Conservation (phyloP, 106 monocot species). For the Hemerocallis citrina region DNA sequence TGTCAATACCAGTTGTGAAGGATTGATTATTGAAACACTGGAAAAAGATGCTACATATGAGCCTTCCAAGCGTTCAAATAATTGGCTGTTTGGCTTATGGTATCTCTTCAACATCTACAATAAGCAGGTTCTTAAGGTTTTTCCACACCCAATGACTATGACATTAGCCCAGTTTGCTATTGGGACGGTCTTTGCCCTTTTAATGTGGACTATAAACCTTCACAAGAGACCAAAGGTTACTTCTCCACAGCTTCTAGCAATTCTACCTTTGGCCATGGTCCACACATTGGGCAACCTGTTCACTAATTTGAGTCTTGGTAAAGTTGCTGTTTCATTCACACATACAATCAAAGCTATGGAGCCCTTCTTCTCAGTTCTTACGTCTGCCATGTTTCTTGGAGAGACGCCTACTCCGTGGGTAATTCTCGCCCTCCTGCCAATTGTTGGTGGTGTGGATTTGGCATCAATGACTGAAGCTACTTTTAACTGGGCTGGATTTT, state of each 20-base stretch:
- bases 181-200: conserved; percentile 40
- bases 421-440: conserved; percentile 52
- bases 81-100: conserved; percentile 76
- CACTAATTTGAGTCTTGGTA: conserved; percentile 79
- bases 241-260: conserved; percentile 50
- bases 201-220: conserved; percentile 65
- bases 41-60: conserved; percentile 96
- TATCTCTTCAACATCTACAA: conserved; percentile 78
- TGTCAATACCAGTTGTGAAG: conserved; percentile 93
- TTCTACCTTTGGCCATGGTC: conserved; percentile 63
- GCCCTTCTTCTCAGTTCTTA: conserved; percentile 70
- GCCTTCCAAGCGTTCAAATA: conserved; percentile 94
- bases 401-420: conserved; percentile 53
- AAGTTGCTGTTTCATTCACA: conserved; percentile 73
- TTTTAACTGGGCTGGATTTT: conserved; percentile 87
- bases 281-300: conserved; percentile 80
- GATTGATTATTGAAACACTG: conserved; percentile 94
- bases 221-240: conserved; percentile 64
- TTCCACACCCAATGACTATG: conserved; percentile 61
- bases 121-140: conserved; percentile 79
- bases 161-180: conserved; percentile 66
- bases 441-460: conserved; percentile 73
- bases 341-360: conserved; percentile 85
- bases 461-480: conserved; percentile 73
- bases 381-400: conserved; percentile 67